Evolutionary conservation across 2,329 filamentous ascomycete species (phyloP), one percentile per base, ranked within the genome.

Genomic region (Pseudogymnoascus sp.): DNA sequence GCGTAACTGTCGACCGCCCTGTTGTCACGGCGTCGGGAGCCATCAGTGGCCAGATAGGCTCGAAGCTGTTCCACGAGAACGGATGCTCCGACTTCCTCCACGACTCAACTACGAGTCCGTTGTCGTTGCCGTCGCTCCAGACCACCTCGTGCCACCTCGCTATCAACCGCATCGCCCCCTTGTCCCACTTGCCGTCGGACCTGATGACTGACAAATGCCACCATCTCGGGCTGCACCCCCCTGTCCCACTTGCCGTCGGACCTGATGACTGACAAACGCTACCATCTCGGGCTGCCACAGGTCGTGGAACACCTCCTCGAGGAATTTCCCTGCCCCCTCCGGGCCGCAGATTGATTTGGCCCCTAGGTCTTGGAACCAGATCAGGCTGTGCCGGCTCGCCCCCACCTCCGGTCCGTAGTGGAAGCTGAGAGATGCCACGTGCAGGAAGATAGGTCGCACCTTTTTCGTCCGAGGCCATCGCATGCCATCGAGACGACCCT

Each of bases 261-360:
- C 6, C 25, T 25, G 6, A 25, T 25, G 25, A 25, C 25, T 25
- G 6, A 25, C 25, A 6, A 60, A n/a, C 14, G 23, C 56, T 10
- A 40, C 38, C 23, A 60, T 60, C 56, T 60, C 10, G 1, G 31
- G 31, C 34, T 37, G 18, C 56, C 31, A 60, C 14, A 28, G 23
- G 21, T 59, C 16, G n/a, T 16, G 12, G 28, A 59, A 31, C 2
- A 60, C 3, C 34, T 60, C 56, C 18, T 60, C 31, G 1, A 60
- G 31, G 23, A 60, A 60, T 14, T 12, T 7, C n/a, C 34, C 38
- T 16, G 56, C 56, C 14, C 56, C 56, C 18, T 23, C 34, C 0
- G 34, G 59, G 38, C 31, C 34, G 28, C 59, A 5, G 59, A 60
- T 60, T 40, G 59, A 60, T 37, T 60, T 36, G 16, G 59, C 59